These are phyloP conservation scores for Ophiostoma fasciatum DNA, from an alignment of 2,329 filamentous ascomycete genomes.

Conservation along the genomic window DNA sequence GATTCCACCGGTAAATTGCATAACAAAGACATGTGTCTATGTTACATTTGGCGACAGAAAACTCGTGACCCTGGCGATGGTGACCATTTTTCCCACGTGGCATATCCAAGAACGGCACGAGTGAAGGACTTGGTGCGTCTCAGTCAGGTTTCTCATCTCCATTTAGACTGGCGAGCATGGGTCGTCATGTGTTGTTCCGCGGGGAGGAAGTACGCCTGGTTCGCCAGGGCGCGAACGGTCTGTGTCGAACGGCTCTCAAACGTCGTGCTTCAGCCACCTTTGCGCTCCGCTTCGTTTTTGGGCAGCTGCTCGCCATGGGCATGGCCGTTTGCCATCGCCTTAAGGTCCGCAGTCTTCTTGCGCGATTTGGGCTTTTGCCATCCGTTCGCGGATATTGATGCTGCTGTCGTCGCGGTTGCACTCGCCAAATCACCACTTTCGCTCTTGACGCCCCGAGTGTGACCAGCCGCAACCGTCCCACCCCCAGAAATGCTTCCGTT, in stretches of 20 bases:
- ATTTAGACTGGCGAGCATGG: too few species aligned
- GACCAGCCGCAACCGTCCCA: conserved; percentile 25
- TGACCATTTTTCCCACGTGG: neutral
- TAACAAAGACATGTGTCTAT: too few species aligned
- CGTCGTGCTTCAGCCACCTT: conserved; percentile 38
- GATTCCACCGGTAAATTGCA: too few species aligned
- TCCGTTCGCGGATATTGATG: conserved; percentile 17
- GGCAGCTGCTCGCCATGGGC: conserved; percentile 38
- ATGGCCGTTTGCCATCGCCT: conserved; percentile 27
- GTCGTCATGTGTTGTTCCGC: too few species aligned
- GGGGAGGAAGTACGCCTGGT: too few species aligned
- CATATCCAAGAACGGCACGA: neutral
- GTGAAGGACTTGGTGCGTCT: too few species aligned
- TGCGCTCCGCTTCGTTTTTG: conserved; percentile 44
- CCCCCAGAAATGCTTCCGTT: conserved; percentile 19
- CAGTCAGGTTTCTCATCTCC: too few species aligned
- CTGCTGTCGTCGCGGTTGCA: neutral
- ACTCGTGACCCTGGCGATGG: neutral
- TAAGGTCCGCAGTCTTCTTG: conserved; percentile 35
- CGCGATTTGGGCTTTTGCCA: conserved; percentile 48
- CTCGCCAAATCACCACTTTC: neutral
- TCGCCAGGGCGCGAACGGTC: too few species aligned
- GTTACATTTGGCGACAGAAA: too few species aligned
- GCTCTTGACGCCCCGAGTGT: conserved; percentile 27
- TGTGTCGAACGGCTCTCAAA: too few species aligned